Evolutionary conservation across 169 alveolate species (phyloP).

Genomic region (Plasmodium sp.): DNA sequence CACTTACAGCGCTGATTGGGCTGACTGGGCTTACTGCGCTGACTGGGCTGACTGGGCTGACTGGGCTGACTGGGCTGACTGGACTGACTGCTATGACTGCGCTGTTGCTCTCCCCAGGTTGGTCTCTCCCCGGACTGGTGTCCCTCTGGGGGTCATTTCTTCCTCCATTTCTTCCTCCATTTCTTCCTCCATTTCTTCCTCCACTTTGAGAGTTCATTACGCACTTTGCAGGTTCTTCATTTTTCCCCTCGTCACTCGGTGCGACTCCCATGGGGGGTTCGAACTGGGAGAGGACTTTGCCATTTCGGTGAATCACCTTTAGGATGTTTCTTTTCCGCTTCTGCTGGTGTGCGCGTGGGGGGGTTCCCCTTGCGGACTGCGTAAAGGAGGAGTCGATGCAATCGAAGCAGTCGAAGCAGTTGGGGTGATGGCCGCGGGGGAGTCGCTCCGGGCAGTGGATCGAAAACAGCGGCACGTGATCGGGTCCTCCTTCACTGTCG

Average conservation of each 20-base stretch:
- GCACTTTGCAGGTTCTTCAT: not conserved
- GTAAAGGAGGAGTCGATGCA: not conserved
- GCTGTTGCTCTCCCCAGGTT: not conserved
- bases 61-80: too few relatives aligned
- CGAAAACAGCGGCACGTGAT: not conserved
- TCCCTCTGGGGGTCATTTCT: not conserved
- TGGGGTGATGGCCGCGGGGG: not conserved
- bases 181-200: not conserved
- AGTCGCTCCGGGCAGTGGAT: not conserved
- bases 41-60: too few relatives aligned
- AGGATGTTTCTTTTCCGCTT: not conserved
- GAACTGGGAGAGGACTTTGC: constrained; percentile 1
- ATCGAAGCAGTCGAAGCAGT: not conserved
- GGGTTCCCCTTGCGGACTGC: not conserved
- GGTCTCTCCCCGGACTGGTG: not conserved
- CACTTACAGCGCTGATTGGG: not conserved
- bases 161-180: not conserved
- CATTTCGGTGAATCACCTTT: constrained; percentile 14
- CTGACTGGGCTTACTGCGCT: too few relatives aligned
- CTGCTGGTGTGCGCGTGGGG: not conserved
- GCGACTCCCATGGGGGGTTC: not conserved
- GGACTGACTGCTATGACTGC: not conserved
- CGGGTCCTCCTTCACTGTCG: not conserved
- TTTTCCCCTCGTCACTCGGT: not conserved
- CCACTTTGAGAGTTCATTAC: not conserved